These are phyloP conservation scores for Thinopyrum elongatum DNA, from an alignment of 176 grass and related monocot species.

Conservation along the genomic window DNA sequence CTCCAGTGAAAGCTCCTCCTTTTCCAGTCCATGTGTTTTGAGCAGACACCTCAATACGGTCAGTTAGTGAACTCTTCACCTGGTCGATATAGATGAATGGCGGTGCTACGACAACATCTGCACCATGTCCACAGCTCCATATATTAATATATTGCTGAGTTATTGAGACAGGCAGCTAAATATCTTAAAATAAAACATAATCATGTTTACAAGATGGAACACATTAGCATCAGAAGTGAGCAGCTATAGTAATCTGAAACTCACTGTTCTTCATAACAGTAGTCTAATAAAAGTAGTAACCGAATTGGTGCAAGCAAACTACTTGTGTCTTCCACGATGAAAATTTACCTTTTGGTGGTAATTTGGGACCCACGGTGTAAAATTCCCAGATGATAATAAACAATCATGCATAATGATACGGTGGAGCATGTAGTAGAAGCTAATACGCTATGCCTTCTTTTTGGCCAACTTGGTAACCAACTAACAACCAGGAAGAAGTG, in stretches of 20 bases:
- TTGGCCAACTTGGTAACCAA: not conserved
- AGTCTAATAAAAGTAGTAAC: not conserved
- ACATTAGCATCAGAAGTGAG: not conserved
- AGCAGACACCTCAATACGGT: slow-evolving; percentile 78
- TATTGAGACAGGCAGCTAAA: not conserved
- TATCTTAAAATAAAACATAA: slow-evolving; percentile 5
- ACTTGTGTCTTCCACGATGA: not conserved
- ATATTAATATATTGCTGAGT: slow-evolving; percentile 15
- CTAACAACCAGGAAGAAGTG: not conserved
- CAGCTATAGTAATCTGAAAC: not conserved
- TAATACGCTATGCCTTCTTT: not conserved
- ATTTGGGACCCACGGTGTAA: not conserved
- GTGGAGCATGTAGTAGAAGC: not conserved
- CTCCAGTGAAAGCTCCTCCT: slow-evolving; percentile 96
- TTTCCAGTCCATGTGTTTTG: slow-evolving; percentile 92
- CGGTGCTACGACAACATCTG: slow-evolving; percentile 97
- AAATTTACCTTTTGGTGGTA: slow-evolving; percentile 3
- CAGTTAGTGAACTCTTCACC: slow-evolving; percentile 75
- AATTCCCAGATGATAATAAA: not conserved
- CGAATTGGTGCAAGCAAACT: not conserved
- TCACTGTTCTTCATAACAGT: not conserved
- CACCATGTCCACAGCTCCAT: slow-evolving; percentile 25
- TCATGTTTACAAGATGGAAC: not conserved
- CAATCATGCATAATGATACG: not conserved
- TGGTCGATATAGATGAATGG: slow-evolving; percentile 91